Evolutionary conservation across 140 eudicot genomes (phyloP).

Genomic region (Erigeron philadelphicus): DNA sequence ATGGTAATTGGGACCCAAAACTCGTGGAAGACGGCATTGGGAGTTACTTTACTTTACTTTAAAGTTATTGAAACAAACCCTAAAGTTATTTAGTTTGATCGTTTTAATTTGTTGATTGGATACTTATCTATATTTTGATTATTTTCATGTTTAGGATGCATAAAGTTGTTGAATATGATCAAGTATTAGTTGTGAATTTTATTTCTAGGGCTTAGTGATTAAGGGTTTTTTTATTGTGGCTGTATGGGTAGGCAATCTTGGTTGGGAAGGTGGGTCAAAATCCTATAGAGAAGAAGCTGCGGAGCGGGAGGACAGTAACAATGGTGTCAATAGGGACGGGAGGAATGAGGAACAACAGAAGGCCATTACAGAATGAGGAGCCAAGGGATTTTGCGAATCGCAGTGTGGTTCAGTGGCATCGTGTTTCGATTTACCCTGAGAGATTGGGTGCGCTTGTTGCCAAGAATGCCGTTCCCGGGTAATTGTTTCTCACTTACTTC

Average conservation of each 20-base stretch:
- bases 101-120: too few relatives aligned
- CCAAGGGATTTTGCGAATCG: conserved; percentile 84
- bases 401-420: conserved; percentile 88
- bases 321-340: conserved; percentile 79
- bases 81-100: too few relatives aligned
- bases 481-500: neutral
- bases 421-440: conserved; percentile 76
- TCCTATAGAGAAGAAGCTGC: conserved; percentile 74
- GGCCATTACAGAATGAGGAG: conserved; percentile 73
- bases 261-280: conserved; percentile 77
- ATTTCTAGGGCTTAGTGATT: conserved; percentile 1
- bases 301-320: conserved; percentile 67
- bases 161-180: neutral
- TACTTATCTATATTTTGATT: neutral
- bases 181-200: neutral
- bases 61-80: too few relatives aligned
- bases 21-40: too few relatives aligned
- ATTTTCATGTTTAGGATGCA: neutral
- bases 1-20: too few relatives aligned
- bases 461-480: conserved; percentile 80
- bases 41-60: too few relatives aligned
- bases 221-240: neutral
- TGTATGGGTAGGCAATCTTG: conserved; percentile 57
- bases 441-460: conserved; percentile 63
- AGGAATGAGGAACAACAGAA: conserved; percentile 77